Base-by-base conservation (phyloP, 2,329 filamentous ascomycete genomes). In the Diplodia corticola region DNA sequence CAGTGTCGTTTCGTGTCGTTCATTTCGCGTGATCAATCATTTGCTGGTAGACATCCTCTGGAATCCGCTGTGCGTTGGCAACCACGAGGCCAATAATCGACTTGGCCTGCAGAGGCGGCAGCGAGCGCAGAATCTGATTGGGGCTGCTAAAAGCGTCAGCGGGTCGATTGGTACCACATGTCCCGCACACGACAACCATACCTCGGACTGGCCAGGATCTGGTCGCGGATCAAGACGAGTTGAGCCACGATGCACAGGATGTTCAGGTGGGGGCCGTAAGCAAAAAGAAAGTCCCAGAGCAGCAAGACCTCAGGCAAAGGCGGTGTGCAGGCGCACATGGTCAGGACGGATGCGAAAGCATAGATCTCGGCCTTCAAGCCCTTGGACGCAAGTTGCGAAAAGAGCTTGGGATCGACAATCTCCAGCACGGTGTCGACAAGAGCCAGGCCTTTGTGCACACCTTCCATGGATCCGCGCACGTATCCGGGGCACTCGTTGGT, bases 181-280 rank as follows among this genome's bases (percentile, higher is more conserved):
- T 12, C 12, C 17, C 35, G 9, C 5, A 24, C 17, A 24, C 35
- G 63, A 28, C 30, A 54, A n/a, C 44, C 83, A 70, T 81, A 96
- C 93, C 91, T 97, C 6, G 90, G 86, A 66, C 91, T 96, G 66
- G 88, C 88, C 71, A 99, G 80, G 63, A 99, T 89, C 68, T 92
- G 88, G 66, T 93, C 90, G 67, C 93, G 85, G 80, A 97, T 92
- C 73, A 96, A 86, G 57, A 97, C 89, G 63, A 99, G 82, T 79
- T 99, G 95, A 15, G 94, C 94, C 17, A 98, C 95, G 69, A 99
- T 97, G 76, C 95, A 98, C 24, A 99, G 80, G 65, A 99, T 92
- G 74, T 99, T 99, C 68, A 99, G 79, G 77, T 99, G 95, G 40
- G 93, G 89, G 0, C 95, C 95, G 71, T 97, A 99, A 0, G 95